These are phyloP conservation scores for Mercurialis annua DNA, from an alignment of 345 rosid species.

Conservation along the genomic window DNA sequence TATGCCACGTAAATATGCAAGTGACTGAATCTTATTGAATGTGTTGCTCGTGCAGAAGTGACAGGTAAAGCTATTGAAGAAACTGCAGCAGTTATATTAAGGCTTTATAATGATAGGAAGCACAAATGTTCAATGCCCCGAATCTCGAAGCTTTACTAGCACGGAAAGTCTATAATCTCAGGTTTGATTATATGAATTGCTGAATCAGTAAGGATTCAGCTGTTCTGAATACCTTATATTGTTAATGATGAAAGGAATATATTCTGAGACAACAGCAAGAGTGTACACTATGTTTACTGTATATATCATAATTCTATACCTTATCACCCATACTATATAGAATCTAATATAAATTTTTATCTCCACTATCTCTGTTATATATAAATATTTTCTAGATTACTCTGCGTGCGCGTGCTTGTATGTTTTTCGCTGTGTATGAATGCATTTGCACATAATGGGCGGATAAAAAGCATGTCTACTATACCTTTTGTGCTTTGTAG, in stretches of 20 bases:
- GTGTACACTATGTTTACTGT: background rate
- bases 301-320: background rate
- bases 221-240: background rate
- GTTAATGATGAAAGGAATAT: background rate
- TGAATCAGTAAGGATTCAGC: background rate
- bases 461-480: no score
- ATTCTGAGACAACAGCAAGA: background rate
- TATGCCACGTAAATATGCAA: background rate
- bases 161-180: constrained; percentile 17
- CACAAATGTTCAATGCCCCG: constrained; percentile 68
- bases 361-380: no score
- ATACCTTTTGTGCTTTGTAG: no score
- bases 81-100: constrained; percentile 76
- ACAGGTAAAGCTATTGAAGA: constrained; percentile 92
- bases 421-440: no score
- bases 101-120: constrained; percentile 69
- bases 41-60: constrained; percentile 56
- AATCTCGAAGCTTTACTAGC: constrained; percentile 66
- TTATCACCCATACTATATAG: background rate
- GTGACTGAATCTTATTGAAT: constrained; percentile 11
- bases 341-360: no score
- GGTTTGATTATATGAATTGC: constrained; percentile 10
- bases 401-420: no score
- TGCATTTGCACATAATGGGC: no score
- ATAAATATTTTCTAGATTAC: no score